phyloP scores from a whole-genome alignment of 805 yeast genomes.

The Ogataea ganodermae region DNA sequence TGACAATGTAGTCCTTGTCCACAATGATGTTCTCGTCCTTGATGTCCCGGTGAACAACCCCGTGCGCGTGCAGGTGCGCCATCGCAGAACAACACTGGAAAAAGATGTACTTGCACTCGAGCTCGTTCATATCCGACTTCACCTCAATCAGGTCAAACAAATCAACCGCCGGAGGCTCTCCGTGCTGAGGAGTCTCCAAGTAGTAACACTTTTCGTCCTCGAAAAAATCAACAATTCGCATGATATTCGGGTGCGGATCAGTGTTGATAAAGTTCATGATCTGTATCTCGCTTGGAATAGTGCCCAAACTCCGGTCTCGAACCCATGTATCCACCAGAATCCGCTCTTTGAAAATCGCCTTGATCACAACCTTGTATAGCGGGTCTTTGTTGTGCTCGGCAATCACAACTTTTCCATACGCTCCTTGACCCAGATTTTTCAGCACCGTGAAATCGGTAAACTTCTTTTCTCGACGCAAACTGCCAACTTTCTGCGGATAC shows the following conservation, averaged over 20 bases:
- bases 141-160: conserved; percentile 90
- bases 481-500: conserved; percentile 65
- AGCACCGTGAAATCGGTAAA: conserved; percentile 69
- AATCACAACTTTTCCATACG: conserved; percentile 90
- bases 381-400: conserved; percentile 68
- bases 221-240: conserved; percentile 84
- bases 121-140: conserved; percentile 75
- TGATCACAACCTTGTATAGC: conserved; percentile 70
- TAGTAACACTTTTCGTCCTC: conserved; percentile 91
- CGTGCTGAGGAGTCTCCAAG: conserved; percentile 89
- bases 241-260: conserved; percentile 84
- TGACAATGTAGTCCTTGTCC: conserved; percentile 76
- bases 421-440: conserved; percentile 91
- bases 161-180: conserved; percentile 87
- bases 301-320: conserved; percentile 85
- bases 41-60: conserved; percentile 91
- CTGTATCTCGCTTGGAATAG: conserved; percentile 95
- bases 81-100: conserved; percentile 79
- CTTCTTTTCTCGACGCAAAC: conserved; percentile 66
- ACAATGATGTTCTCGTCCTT: conserved; percentile 94
- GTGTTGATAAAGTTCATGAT: conserved; percentile 79
- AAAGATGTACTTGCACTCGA: conserved; percentile 76
- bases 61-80: conserved; percentile 77
- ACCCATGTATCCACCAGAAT: conserved; percentile 98
- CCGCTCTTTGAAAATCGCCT: conserved; percentile 88